Conservation (phyloP, 768 basidiomycete genomes). For the Cystofilobasidium ferigula region DNA sequence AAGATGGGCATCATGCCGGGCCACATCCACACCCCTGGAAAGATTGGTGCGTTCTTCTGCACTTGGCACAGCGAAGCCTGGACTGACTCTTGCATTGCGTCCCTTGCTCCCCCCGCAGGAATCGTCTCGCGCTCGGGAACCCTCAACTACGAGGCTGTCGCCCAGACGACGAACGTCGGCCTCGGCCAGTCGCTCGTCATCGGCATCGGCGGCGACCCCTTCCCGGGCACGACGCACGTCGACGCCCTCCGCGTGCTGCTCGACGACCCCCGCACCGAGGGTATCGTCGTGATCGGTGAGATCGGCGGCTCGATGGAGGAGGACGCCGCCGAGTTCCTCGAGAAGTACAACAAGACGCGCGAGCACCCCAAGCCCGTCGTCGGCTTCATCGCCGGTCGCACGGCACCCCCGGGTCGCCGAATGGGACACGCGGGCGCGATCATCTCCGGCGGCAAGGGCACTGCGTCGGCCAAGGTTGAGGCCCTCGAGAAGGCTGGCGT, state of each 20-base stretch:
- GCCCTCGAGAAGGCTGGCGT: slow-evolving; percentile 77
- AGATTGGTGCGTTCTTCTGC: slow-evolving; percentile 58
- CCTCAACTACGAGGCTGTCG: slow-evolving; percentile 96
- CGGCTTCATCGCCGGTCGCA: slow-evolving; percentile 93
- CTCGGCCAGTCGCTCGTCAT: slow-evolving; percentile 93
- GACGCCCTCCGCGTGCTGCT: slow-evolving; percentile 95
- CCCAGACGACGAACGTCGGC: slow-evolving; percentile 85
- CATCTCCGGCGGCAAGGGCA: slow-evolving; percentile 95
- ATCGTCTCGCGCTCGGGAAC: slow-evolving; percentile 94
- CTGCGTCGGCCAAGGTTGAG: slow-evolving; percentile 80
- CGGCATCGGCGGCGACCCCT: slow-evolving; percentile 73
- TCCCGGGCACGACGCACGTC: slow-evolving; percentile 65
- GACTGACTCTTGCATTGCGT: background rate
- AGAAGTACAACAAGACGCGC: slow-evolving; percentile 81
- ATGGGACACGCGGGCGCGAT: slow-evolving; percentile 68
- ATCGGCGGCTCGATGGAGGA: slow-evolving; percentile 99
- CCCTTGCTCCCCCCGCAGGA: slow-evolving; percentile 43
- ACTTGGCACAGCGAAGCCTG: background rate
- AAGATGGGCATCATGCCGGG: slow-evolving; percentile 98
- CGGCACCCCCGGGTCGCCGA: slow-evolving; percentile 91
- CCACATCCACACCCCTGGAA: slow-evolving; percentile 91
- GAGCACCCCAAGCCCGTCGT: slow-evolving; percentile 85
- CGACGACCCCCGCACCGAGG: slow-evolving; percentile 85
- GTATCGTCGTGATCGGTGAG: slow-evolving; percentile 96
- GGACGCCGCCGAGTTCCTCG: slow-evolving; percentile 93